phyloP scores from a whole-genome alignment of 768 basidiomycete species.

The Paxillus rubicundulus region DNA sequence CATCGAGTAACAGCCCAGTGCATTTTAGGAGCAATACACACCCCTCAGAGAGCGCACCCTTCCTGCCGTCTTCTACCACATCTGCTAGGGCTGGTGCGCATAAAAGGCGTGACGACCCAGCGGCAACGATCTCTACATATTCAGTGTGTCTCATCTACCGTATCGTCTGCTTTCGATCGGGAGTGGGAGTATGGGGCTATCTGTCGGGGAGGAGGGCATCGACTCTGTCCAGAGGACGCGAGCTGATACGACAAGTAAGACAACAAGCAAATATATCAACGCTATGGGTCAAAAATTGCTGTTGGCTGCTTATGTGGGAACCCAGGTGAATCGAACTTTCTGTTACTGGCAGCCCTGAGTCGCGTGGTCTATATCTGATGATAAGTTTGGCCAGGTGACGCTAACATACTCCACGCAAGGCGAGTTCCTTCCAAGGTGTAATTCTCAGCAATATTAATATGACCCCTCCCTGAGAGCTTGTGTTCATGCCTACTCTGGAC shows the following conservation, averaged over 20 bases:
- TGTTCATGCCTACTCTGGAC: conserved; percentile 1
- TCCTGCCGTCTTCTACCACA: conserved; percentile 6
- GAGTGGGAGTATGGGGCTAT: conserved; percentile 12
- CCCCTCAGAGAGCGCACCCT: background rate
- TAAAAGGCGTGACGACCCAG: conserved; percentile 14
- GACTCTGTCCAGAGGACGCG: too few species aligned
- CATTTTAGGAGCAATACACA: too few species aligned
- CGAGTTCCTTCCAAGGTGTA: background rate
- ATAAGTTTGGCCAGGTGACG: too few species aligned
- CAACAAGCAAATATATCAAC: too few species aligned
- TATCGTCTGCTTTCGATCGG: conserved; percentile 28
- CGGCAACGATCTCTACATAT: conserved; percentile 19
- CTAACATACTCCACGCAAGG: background rate
- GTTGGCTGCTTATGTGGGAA: conserved; percentile 6
- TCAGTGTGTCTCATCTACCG: conserved; percentile 22
- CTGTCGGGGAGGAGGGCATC: conserved; percentile 20
- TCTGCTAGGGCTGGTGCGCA: conserved; percentile 20
- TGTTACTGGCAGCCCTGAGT: conserved; percentile 10
- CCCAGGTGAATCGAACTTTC: conserved; percentile 16
- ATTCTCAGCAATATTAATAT: too few species aligned
- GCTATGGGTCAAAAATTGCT: too few species aligned
- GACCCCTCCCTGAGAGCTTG: background rate
- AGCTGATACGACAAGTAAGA: too few species aligned
- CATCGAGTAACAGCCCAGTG: too few species aligned
- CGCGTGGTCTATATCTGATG: background rate